Base-by-base conservation (phyloP, 805 yeast species). In the Sporopachydermia quercuum region DNA sequence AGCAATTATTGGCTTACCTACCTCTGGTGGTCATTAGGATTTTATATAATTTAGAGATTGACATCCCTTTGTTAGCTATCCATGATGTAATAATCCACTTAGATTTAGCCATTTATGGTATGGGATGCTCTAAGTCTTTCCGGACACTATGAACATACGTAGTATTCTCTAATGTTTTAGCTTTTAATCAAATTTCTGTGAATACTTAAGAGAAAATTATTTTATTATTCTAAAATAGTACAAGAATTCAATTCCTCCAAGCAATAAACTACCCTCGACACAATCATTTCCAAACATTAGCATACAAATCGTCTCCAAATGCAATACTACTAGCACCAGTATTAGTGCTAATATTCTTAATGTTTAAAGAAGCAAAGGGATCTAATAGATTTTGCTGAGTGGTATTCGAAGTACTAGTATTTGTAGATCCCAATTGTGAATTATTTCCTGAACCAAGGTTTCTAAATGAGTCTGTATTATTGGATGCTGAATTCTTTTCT, bases 1-100 rank as follows among this genome's bases (percentile, higher is more conserved):
- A 66, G 93, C 86, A n/a, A 74, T 74, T 50, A 75, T 85, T 43
- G 98, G 98, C 4, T 71, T 89, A 50, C 97, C 97, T 54, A 87
- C 97, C 33, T 81, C 95, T 18, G 97, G 97, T 49, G 70, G 66
- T 35, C 51, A 49, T 39, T 47, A 43, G 34, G 6, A n/a, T n/a
- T 23, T 8, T 23, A 23, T 23, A 23, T 23, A n/a, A 23, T 8
- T 23, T 23, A n/a, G 8, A 23, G 8, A 23, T n/a, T n/a, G 8
- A n/a, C n/a, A 8, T 23, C 30, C 30, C 30, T 8, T 23, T 8
- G n/a, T n/a, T n/a, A n/a, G n/a, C n/a, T n/a, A n/a, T n/a, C n/a
- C n/a, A n/a, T n/a, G n/a, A n/a, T n/a, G n/a, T n/a, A n/a, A n/a
- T n/a, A n/a, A n/a, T n/a, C n/a, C n/a, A n/a, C n/a, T n/a, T n/a